Evolutionary conservation across 2,329 filamentous ascomycete species (phyloP), one percentile per base, ranked within the genome.

Genomic region (Pseudogymnoascus sp.): DNA sequence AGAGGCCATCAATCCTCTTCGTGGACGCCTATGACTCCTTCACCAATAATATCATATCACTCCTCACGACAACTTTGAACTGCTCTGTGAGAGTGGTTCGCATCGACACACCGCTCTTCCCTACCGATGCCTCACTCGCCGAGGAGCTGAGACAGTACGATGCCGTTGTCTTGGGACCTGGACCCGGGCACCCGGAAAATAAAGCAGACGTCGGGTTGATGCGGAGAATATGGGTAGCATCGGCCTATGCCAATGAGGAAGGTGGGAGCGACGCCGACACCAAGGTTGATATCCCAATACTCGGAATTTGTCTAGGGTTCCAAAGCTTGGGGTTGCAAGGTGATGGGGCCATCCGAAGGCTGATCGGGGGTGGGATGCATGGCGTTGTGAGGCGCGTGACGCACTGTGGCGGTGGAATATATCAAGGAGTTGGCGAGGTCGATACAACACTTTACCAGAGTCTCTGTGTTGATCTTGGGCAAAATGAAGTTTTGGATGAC

Each of bases 1-100:
- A 64, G 6, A 70, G 72, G 62, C 68, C 71, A 41, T 62, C 67
- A 16, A 88, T 97, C 64, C 84, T 97, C 65, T 96, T 96, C 75
- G 81, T 99, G 67, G 94, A 97, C 74, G 92, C 93, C 64, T 96
- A 96, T 75, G 94, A 99, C 77, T 97, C 92, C 41, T 99, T 97
- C 75, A 90, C 92, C 61, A 92, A 96, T 76, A 97, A 97, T 76
- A 94, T 97, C 69, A 86, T 95, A 60, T 86, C 89, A 5, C 83
- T 96, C 35, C 80, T 97, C 54, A 83, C 88, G 67, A 85, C 87
- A 3, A 80, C 84, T 3, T 80, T 96, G 7, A 76, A 81, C 63
- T 88, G 83, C 18, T 78, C 86, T 14, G 87, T 96, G 35, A 82
- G 83, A 50, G 83, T 89, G 43, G 79, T 96, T 63, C 84, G 83